phyloP scores from a whole-genome alignment of 371 early-diverging fungal species.

The Smittium mucronatum region DNA sequence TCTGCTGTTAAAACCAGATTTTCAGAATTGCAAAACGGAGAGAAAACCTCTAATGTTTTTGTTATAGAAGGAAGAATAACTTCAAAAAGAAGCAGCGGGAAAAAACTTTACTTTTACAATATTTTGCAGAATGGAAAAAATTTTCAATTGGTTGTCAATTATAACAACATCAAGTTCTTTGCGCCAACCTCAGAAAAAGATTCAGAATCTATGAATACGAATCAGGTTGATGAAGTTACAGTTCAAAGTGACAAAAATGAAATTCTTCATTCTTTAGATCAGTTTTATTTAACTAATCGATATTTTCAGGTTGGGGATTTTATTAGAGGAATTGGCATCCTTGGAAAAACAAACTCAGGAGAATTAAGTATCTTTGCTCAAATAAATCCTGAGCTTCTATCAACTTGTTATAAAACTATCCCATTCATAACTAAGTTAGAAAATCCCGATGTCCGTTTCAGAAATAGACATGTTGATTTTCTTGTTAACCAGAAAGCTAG shows the following conservation, averaged over 20 bases:
- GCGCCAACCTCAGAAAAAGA: background rate
- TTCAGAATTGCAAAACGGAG: background rate
- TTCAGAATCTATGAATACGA: background rate
- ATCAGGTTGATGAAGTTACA: background rate
- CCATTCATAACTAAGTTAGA: constrained; percentile 53
- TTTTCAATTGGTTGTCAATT: constrained; percentile 51
- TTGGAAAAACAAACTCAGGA: constrained; percentile 70
- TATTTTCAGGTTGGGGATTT: constrained; percentile 50
- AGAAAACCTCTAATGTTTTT: background rate
- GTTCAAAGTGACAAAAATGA: no score
- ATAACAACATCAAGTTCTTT: background rate
- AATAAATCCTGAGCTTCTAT: constrained; percentile 42
- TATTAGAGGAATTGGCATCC: constrained; percentile 40
- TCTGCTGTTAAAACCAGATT: background rate
- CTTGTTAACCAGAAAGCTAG: constrained; percentile 61
- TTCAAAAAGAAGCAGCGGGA: constrained; percentile 53
- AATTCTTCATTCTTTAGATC: no score
- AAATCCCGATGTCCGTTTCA: constrained; percentile 69
- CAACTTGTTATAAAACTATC: constrained; percentile 79
- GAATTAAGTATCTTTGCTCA: constrained; percentile 63
- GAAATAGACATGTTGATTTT: constrained; percentile 80
- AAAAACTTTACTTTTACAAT: constrained; percentile 60
- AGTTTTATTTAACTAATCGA: constrained; percentile 35
- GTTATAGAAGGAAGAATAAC: constrained; percentile 44
- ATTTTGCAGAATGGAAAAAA: constrained; percentile 44